Evolutionary conservation across 2,329 filamentous ascomycete species (phyloP), one percentile per base, ranked within the genome.

Genomic region (Trichocomaceae sp.): DNA sequence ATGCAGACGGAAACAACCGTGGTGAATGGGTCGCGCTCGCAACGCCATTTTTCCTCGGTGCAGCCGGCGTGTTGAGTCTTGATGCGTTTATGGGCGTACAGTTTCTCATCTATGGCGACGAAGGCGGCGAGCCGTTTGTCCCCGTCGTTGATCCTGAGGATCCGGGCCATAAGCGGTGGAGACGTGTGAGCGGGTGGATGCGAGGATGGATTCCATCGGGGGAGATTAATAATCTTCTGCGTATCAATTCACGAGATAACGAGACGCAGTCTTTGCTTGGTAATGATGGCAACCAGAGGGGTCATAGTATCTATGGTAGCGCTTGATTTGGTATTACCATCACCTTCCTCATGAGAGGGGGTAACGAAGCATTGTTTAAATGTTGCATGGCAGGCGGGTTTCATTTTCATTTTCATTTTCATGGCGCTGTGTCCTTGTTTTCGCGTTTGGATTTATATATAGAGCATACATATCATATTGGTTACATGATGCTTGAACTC

Each of bases 31-130:
- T 84, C 8, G 67, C 74, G 2, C 76, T 78, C 8, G 80, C 83
- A 1, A 68, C 78, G 12, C 84, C 84, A 0, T 87, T 87, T 66
- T 86, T 83, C 66, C 74, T 86, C 0, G 84, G 84, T 5, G 83
- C 84, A 5, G 82, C 82, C 2, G 83, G 84, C 8, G 83, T 86
- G 1, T 69, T 87, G 6, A 72, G 76, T 19, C 73, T 86, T 66
- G 84, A 87, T 65, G 82, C 76, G 0, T 79, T 78, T 23, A 79
- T 87, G 52, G 83, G 82, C 0, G 65, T 83, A 35, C 84, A 87
- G 58, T 86, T 86, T 63, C 69, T 79, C 60, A 72, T 80, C 59
- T 86, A 83, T 62, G 80, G 82, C 8, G 75, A 79, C 57, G 58
- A 63, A 1, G 69, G 68, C 20, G 69, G 70, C 42, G 71, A 66